These are phyloP conservation scores for Lichtheimia hyalospora DNA, from an alignment of 371 early-diverging fungal species.

Conservation along the genomic window DNA sequence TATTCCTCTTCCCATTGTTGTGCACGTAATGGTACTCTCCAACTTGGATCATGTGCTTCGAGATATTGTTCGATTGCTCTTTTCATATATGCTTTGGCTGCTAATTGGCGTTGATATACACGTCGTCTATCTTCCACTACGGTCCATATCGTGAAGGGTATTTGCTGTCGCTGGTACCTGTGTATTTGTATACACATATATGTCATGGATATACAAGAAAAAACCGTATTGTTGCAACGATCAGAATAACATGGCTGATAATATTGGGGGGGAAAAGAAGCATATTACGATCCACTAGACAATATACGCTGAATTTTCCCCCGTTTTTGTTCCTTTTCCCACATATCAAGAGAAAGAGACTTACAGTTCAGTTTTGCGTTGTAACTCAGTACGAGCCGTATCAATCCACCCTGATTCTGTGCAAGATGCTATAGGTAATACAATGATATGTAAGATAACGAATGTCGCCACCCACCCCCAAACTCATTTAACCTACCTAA, in stretches of 20 bases:
- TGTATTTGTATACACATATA: slow-evolving; percentile 1
- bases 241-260: slow-evolving; percentile 1
- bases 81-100: slow-evolving; percentile 12
- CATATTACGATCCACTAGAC: neutral
- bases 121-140: slow-evolving; percentile 22
- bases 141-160: slow-evolving; percentile 25
- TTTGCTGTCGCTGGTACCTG: slow-evolving; percentile 14
- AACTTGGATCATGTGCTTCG: slow-evolving; percentile 15
- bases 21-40: slow-evolving; percentile 13
- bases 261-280: neutral
- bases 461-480: neutral
- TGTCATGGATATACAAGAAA: slow-evolving; percentile 1
- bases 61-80: slow-evolving; percentile 19
- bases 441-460: neutral
- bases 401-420: slow-evolving; percentile 27
- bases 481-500: slow-evolving; percentile 20
- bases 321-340: neutral
- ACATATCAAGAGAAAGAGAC: neutral
- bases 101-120: slow-evolving; percentile 19
- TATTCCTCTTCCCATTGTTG: slow-evolving; percentile 32
- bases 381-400: slow-evolving; percentile 18
- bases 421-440: slow-evolving; percentile 16
- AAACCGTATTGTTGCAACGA: neutral
- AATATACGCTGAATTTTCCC: neutral
- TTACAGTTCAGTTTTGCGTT: slow-evolving; percentile 24